Percentiles rank a stretch among this genome's conserved stretches.
Conservation (phyloP, 768 basidiomycete genomes). For the Suillus clintonianus region DNA sequence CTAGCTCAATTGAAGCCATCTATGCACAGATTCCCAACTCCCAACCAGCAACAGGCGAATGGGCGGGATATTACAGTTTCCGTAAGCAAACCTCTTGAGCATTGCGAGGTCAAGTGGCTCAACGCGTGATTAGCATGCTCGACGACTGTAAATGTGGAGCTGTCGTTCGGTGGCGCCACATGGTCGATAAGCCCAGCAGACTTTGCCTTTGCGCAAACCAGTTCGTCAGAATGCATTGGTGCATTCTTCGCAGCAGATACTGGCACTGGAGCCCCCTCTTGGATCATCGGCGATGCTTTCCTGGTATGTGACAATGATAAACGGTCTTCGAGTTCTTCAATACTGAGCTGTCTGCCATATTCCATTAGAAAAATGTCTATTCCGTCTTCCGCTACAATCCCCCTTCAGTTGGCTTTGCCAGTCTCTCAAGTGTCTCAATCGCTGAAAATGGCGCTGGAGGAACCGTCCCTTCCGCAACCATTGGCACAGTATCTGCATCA, state of each 20-base stretch:
- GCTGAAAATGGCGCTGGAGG: conserved; percentile 33
- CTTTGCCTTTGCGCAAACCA: conserved; percentile 44
- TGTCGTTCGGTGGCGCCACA: conserved; percentile 46
- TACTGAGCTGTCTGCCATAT: neutral
- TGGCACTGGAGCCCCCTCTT: conserved; percentile 36
- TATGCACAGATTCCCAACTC: conserved; percentile 50
- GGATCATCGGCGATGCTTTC: conserved; percentile 59
- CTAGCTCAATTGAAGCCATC: conserved; percentile 38
- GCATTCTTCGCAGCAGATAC: conserved; percentile 49
- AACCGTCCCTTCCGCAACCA: conserved; percentile 53
- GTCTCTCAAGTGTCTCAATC: conserved; percentile 34
- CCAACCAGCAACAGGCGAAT: conserved; percentile 34
- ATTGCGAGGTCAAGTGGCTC: neutral
- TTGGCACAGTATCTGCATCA: conserved; percentile 51
- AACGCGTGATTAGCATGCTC: conserved; percentile 28
- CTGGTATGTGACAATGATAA: conserved; percentile 27
- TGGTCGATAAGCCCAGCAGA: conserved; percentile 54
- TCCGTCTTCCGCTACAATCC: conserved; percentile 54
- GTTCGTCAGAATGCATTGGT: conserved; percentile 47
- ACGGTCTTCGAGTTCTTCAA: neutral
- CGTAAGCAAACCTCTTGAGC: conserved; percentile 25
- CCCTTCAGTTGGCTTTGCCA: conserved; percentile 52
- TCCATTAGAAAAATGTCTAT: conserved; percentile 53
- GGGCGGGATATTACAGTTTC: conserved; percentile 50
- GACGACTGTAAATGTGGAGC: conserved; percentile 36